phyloP scores from a whole-genome alignment of 768 basidiomycete genomes.

The Rhizopogon vulgaris region DNA sequence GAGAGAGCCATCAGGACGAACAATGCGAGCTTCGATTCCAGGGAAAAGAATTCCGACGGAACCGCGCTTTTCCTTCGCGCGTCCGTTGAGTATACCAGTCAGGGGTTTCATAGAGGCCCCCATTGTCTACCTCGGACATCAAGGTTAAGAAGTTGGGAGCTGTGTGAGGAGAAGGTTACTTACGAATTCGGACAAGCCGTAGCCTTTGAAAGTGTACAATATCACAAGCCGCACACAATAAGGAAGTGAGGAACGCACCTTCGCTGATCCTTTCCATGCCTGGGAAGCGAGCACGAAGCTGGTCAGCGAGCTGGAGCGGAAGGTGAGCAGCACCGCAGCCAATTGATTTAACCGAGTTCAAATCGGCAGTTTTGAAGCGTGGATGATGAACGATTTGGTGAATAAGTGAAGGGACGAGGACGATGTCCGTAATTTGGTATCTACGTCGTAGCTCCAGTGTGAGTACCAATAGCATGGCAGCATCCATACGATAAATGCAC shows the following conservation, averaged over 20 bases:
- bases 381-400: constrained; percentile 52
- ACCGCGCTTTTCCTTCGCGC: constrained; percentile 27
- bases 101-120: constrained; percentile 35
- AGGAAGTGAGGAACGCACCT: constrained; percentile 28
- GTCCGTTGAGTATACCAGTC: constrained; percentile 36
- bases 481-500: constrained; percentile 4
- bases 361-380: constrained; percentile 34
- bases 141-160: neutral
- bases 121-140: constrained; percentile 37
- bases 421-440: constrained; percentile 40
- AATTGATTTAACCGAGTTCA: constrained; percentile 37
- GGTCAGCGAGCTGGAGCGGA: constrained; percentile 40
- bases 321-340: constrained; percentile 55
- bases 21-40: constrained; percentile 49
- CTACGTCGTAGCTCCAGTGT: constrained; percentile 22
- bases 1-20: constrained; percentile 47
- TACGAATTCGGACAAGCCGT: constrained; percentile 58
- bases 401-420: constrained; percentile 48
- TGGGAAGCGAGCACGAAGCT: constrained; percentile 27
- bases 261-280: constrained; percentile 27
- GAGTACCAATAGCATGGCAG: neutral
- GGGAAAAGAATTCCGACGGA: constrained; percentile 50
- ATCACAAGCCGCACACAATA: neutral
- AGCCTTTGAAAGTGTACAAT: constrained; percentile 31
- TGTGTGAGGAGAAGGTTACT: constrained; percentile 15